Evolutionary conservation across 768 basidiomycete genomes (phyloP).

Genomic region (Kondoa subrosea): DNA sequence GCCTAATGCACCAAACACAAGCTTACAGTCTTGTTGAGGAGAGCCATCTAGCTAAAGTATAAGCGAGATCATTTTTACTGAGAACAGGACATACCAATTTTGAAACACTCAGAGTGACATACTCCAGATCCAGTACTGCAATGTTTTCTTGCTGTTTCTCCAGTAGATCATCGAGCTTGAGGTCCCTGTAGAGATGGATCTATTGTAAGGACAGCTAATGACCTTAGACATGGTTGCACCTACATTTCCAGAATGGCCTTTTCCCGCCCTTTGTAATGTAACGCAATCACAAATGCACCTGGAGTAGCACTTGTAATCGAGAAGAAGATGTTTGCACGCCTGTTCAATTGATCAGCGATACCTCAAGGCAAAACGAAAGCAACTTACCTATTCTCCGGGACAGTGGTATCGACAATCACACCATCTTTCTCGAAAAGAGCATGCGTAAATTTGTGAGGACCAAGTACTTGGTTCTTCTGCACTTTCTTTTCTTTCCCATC

Average conservation of each 20-base stretch:
- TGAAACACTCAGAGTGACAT: slow-evolving; percentile 89
- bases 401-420: slow-evolving; percentile 97
- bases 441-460: slow-evolving; percentile 94
- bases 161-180: slow-evolving; percentile 39
- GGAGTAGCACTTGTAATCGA: slow-evolving; percentile 95
- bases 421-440: slow-evolving; percentile 97
- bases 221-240: background rate
- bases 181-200: slow-evolving; percentile 7
- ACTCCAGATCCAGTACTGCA: slow-evolving; percentile 86
- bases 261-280: slow-evolving; percentile 84
- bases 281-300: slow-evolving; percentile 93
- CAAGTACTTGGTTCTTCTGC: slow-evolving; percentile 64
- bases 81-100: slow-evolving; percentile 42
- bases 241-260: slow-evolving; percentile 99
- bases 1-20: too few relatives aligned
- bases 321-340: slow-evolving; percentile 96
- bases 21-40: slow-evolving; percentile 64
- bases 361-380: slow-evolving; percentile 1
- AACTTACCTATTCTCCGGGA: slow-evolving; percentile 78
- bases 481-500: slow-evolving; percentile 96
- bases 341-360: too few relatives aligned
- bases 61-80: background rate
- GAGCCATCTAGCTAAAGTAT: slow-evolving; percentile 38
- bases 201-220: background rate
- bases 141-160: slow-evolving; percentile 96